Evolutionary conservation across 805 yeast genomes (phyloP), one percentile per base, ranked within the genome.

Genomic region (Allodekkera sacchari): DNA sequence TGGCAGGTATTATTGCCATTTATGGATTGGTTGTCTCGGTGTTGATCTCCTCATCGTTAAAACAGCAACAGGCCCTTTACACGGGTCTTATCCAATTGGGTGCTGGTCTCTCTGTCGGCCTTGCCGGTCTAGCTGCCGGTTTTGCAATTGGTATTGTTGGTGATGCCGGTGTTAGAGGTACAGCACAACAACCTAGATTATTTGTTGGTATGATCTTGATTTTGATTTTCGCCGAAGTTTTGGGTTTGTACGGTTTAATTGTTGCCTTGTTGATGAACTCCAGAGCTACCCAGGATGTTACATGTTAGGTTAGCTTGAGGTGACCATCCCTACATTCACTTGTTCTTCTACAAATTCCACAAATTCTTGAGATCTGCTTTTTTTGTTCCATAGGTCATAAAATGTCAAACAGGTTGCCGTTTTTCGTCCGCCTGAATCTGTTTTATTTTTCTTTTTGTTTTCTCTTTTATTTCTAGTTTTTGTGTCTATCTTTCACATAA

Each of bases 1-100:
- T 89, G 96, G 96, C 97, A 44, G 98, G 98, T 89, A 89, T 89
- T 57, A 87, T 89, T 67, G 96, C 97, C 66, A 88, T 89, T 67
- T 89, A 89, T 61, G 98, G 98, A 37, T 69, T 89, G 56, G 97
- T 89, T 43, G 96, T 89, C 38, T 83, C 96, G 17, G 98, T 89
- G 43, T 74, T 89, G 58, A 89, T 89, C 43, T 81, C 96, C 34
- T 92, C 83, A 52, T 77, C 89, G 32, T 74, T 89, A 53, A 77
- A 76, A 53, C 96, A 88, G 65, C 70, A 74, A 50, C 95, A 88
- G 66, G 94, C 97, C 36, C 69, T 89, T 45, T 89, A 83, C 71
- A 85, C 96, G 40, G 97, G 97, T 46, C 89, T 89, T 72, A 87
- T 89, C 63, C 98, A 89, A 69, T 71, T 89, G 53, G 97, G 96